A percentile compares a stretch with the other conserved stretches of the same genome.
phyloP scores from a whole-genome alignment of 2,329 filamentous ascomycete genomes.

The Epichloe amarillans region DNA sequence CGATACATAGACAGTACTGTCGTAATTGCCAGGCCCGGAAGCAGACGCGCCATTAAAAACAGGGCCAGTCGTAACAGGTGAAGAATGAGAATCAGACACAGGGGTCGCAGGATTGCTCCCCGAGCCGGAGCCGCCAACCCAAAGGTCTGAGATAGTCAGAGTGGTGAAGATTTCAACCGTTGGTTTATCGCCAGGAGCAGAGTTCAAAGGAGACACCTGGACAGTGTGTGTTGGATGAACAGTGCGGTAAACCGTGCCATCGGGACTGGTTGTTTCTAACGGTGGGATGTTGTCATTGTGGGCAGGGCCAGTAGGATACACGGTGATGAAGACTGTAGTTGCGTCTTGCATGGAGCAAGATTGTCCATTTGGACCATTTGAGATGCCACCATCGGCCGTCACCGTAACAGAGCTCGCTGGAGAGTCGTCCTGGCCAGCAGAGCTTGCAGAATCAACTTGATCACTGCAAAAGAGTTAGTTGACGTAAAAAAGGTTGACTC shows the following conservation, averaged over 20 bases:
- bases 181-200: constrained; percentile 7
- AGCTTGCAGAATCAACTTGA: constrained; percentile 4
- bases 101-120: constrained; percentile 1
- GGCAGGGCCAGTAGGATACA: constrained; percentile 22
- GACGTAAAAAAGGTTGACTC: neutral
- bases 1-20: constrained; percentile 7
- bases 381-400: constrained; percentile 2
- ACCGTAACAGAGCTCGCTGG: constrained; percentile 4
- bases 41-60: constrained; percentile 10
- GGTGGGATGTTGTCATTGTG: constrained; percentile 3
- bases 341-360: constrained; percentile 28
- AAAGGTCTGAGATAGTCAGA: constrained; percentile 21
- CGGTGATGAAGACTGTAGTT: constrained; percentile 35
- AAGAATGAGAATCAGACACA: neutral
- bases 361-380: constrained; percentile 7
- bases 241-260: constrained; percentile 10
- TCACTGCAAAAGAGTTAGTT: constrained; percentile 6
- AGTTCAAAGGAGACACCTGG: constrained; percentile 13
- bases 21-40: constrained; percentile 6
- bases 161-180: constrained; percentile 20
- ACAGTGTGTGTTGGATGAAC: constrained; percentile 14
- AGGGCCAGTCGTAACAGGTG: constrained; percentile 7
- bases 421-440: constrained; percentile 5
- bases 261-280: constrained; percentile 8
- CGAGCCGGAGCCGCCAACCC: constrained; percentile 12